Evolutionary conservation across 768 basidiomycete species (phyloP).

Genomic region (Peribolospora baueri): DNA sequence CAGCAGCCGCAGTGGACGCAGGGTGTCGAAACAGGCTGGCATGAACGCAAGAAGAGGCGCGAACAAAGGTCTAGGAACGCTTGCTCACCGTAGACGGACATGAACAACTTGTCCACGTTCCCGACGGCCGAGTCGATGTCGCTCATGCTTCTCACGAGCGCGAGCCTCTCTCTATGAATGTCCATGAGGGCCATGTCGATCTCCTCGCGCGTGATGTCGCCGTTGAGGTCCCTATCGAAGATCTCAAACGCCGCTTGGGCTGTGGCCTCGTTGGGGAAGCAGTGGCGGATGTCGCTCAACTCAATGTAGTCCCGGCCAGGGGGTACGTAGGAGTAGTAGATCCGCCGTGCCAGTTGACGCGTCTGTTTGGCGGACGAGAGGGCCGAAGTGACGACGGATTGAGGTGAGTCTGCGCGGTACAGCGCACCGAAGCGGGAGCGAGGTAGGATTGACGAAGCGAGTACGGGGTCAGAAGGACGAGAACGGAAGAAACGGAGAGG

Average conservation of each 20-base stretch:
- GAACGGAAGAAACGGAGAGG: conserved; percentile 6
- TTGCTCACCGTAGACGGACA: conserved; percentile 36
- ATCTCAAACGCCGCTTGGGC: conserved; percentile 25
- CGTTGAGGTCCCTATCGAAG: conserved; percentile 25
- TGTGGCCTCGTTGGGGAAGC: conserved; percentile 42
- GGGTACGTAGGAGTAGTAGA: conserved; percentile 64
- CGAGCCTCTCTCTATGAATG: conserved; percentile 60
- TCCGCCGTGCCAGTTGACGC: conserved; percentile 52
- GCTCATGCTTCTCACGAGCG: conserved; percentile 62
- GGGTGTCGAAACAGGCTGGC: no score
- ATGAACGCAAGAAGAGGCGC: no score
- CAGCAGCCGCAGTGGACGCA: no score
- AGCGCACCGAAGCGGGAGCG: no score
- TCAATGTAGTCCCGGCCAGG: conserved; percentile 34
- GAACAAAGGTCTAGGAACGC: no score
- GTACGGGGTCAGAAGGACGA: background rate
- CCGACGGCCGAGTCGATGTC: conserved; percentile 77
- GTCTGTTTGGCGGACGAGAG: conserved; percentile 59
- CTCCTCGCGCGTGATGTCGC: conserved; percentile 27
- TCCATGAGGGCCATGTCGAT: conserved; percentile 41
- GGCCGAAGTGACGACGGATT: conserved; percentile 53
- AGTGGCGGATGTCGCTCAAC: conserved; percentile 43
- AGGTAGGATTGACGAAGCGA: no score
- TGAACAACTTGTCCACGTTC: conserved; percentile 54
- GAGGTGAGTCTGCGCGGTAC: conserved; percentile 28